Evolutionary conservation across 345 rosid species (phyloP).

Genomic region (Arabis hirsuta): DNA sequence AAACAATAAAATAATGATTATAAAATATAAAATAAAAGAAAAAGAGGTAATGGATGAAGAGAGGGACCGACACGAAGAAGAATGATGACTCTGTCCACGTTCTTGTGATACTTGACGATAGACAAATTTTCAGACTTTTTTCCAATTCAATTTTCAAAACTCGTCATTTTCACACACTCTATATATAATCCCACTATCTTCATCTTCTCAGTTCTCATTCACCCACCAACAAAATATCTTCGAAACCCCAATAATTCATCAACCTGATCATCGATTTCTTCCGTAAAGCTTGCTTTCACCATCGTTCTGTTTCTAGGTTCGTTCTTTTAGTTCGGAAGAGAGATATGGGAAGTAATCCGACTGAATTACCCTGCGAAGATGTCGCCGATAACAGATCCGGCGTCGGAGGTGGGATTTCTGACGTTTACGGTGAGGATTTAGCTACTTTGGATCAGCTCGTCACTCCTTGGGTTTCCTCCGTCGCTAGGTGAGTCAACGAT

Average conservation of each 20-base stretch:
- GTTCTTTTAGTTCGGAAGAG: neutral
- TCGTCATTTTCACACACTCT: conserved; percentile 17
- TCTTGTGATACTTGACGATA: conserved; percentile 35
- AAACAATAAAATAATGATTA: neutral
- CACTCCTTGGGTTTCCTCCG: conserved; percentile 90
- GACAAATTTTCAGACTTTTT: conserved; percentile 15
- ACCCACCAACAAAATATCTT: conserved; percentile 7
- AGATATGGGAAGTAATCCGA: conserved; percentile 41
- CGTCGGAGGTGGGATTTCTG: conserved; percentile 64
- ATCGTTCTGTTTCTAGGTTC: neutral
- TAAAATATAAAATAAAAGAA: neutral
- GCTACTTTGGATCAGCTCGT: conserved; percentile 87
- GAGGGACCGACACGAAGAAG: conserved; percentile 34
- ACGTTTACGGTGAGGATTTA: conserved; percentile 75
- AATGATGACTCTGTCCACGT: conserved; percentile 30
- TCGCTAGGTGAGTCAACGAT: conserved; percentile 69
- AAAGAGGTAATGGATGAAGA: conserved; percentile 18
- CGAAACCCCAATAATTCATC: neutral
- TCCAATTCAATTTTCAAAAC: neutral
- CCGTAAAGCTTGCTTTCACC: neutral
- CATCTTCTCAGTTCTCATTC: conserved; percentile 13
- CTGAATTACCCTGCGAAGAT: conserved; percentile 45
- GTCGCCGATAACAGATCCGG: conserved; percentile 50
- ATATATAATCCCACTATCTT: conserved; percentile 37
- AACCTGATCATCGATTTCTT: neutral